Evolutionary conservation across 345 rosid species (phyloP).

Genomic region (Citropsis articulata): DNA sequence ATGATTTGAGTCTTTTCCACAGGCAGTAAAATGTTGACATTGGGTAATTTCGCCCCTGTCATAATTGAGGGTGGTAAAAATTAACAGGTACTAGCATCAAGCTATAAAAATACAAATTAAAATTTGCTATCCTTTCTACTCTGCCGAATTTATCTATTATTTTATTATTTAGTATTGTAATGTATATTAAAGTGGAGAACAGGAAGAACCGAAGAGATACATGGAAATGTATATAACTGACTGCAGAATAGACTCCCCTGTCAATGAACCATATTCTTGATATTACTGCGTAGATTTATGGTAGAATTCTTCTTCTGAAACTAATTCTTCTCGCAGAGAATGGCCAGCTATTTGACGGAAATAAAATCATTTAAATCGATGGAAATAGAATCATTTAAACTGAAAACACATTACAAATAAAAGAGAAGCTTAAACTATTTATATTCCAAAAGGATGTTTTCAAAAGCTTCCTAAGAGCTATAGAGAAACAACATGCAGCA

Average conservation of each 20-base stretch:
- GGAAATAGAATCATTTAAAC: not conserved
- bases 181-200: not conserved
- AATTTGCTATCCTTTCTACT: not conserved
- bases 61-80: not conserved
- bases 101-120: slow-evolving; percentile 1
- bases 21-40: slow-evolving; percentile 63
- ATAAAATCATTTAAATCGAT: not conserved
- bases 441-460: not conserved
- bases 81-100: slow-evolving; percentile 7
- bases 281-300: not conserved
- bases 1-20: slow-evolving; percentile 42
- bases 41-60: slow-evolving; percentile 80
- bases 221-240: not conserved
- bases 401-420: not conserved
- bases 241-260: not conserved
- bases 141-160: not conserved
- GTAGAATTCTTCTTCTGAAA: not conserved
- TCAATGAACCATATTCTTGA: not conserved
- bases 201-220: not conserved
- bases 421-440: not conserved
- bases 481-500: not conserved
- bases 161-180: not conserved
- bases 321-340: not conserved
- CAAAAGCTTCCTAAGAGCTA: not conserved
- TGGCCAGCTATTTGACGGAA: not conserved